Conservation (phyloP, 495 filamentous ascomycete genomes). For the Apodospora peruviana region DNA sequence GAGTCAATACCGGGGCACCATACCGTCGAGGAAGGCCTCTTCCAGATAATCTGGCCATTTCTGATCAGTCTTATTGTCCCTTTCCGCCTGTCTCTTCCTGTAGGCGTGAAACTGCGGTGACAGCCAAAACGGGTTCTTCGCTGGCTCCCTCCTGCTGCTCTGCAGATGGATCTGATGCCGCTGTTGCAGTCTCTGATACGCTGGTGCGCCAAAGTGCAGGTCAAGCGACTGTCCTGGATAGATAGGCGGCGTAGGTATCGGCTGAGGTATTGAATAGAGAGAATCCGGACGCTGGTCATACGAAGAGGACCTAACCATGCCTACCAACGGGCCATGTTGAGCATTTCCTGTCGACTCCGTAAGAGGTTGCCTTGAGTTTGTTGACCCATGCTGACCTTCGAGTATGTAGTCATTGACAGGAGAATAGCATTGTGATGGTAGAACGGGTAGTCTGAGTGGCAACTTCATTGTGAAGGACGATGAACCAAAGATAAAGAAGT, state of each 20-base stretch:
- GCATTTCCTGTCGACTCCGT: constrained; percentile 45
- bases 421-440: constrained; percentile 24
- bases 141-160: constrained; percentile 15
- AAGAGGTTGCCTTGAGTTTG: constrained; percentile 37
- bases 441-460: constrained; percentile 16
- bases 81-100: constrained; percentile 60
- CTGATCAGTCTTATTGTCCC: constrained; percentile 39
- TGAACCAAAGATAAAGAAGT: constrained; percentile 3
- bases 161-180: constrained; percentile 14
- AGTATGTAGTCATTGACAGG: constrained; percentile 11
- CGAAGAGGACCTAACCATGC: constrained; percentile 30
- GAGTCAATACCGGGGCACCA: constrained; percentile 10
- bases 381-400: constrained; percentile 15
- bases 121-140: constrained; percentile 46
- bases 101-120: constrained; percentile 58
- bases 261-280: constrained; percentile 21
- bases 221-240: constrained; percentile 37
- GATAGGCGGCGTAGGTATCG: constrained; percentile 38
- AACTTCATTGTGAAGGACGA: constrained; percentile 18
- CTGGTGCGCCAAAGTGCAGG: constrained; percentile 27
- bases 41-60: constrained; percentile 84
- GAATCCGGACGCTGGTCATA: constrained; percentile 25
- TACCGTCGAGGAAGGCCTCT: constrained; percentile 86
- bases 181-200: constrained; percentile 13
- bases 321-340: constrained; percentile 31